Percentiles rank a stretch among this genome's conserved stretches.
Conservation (phyloP, 805 yeast genomes). For the Candida oleophila region DNA sequence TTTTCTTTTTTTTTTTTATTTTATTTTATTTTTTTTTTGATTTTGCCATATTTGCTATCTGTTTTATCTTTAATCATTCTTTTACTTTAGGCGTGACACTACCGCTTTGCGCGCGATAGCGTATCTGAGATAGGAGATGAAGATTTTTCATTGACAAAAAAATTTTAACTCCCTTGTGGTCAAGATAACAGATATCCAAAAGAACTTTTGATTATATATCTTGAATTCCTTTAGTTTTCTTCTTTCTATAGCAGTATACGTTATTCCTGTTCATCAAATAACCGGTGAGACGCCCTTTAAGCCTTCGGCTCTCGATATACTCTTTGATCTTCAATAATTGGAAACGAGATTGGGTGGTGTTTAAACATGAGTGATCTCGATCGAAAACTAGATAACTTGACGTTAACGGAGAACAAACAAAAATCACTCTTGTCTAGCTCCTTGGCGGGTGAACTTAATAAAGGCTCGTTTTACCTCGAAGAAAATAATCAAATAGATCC, state of each 20-base stretch:
- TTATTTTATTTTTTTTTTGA: background rate
- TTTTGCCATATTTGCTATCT: background rate
- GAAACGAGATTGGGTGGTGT: too few species aligned
- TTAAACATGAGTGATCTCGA: slow-evolving; percentile 4
- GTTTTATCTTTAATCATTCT: background rate
- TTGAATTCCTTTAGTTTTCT: too few species aligned
- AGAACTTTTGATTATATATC: background rate
- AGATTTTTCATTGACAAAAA: background rate
- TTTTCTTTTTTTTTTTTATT: background rate
- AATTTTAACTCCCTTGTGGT: background rate
- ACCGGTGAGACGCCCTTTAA: too few species aligned
- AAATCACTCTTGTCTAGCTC: slow-evolving; percentile 16
- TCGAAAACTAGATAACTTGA: slow-evolving; percentile 10
- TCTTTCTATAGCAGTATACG: too few species aligned
- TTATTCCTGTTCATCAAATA: too few species aligned
- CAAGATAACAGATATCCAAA: background rate
- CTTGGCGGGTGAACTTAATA: slow-evolving; percentile 8
- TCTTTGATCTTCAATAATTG: too few species aligned
- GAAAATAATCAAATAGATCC: background rate
- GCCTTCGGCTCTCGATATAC: too few species aligned
- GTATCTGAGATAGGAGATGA: background rate
- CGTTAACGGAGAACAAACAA: slow-evolving; percentile 9
- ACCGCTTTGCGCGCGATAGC: background rate
- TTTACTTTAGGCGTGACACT: background rate
- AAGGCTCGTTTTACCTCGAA: slow-evolving; percentile 3